Conservation (phyloP, 2,329 filamentous ascomycete genomes). For the Eutypa lata region DNA sequence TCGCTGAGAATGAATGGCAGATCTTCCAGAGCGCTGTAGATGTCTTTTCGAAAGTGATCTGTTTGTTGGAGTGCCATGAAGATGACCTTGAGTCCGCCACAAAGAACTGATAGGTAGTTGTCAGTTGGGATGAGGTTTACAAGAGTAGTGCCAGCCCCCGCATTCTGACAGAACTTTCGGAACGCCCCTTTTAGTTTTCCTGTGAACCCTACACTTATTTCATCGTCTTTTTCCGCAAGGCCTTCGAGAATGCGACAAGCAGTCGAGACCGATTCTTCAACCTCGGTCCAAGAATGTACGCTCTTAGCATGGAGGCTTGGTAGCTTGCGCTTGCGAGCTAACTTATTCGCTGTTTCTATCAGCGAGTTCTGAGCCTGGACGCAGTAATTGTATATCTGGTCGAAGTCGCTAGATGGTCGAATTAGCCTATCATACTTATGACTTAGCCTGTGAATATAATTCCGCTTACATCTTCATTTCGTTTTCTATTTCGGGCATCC, state of each 20-base stretch:
- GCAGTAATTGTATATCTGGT: neutral
- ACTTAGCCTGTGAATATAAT: neutral
- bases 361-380: neutral
- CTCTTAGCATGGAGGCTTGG: neutral
- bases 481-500: neutral
- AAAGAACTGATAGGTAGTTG: slow-evolving; percentile 7
- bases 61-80: slow-evolving; percentile 7
- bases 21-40: slow-evolving; percentile 10
- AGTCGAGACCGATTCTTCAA: neutral
- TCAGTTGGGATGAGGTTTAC: slow-evolving; percentile 7
- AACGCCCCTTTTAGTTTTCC: slow-evolving; percentile 3
- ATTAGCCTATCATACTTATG: neutral
- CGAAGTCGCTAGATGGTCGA: neutral
- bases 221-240: neutral
- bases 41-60: slow-evolving; percentile 5
- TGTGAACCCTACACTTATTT: neutral
- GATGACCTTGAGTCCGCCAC: slow-evolving; percentile 9
- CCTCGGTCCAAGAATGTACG: neutral
- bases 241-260: neutral
- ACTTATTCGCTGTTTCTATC: neutral
- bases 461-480: neutral
- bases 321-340: neutral
- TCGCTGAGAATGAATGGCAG: slow-evolving; percentile 7
- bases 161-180: slow-evolving; percentile 6
- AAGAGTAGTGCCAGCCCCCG: slow-evolving; percentile 5